phyloP scores from a whole-genome alignment of 441 rosid species.

The Manihot esculenta region DNA sequence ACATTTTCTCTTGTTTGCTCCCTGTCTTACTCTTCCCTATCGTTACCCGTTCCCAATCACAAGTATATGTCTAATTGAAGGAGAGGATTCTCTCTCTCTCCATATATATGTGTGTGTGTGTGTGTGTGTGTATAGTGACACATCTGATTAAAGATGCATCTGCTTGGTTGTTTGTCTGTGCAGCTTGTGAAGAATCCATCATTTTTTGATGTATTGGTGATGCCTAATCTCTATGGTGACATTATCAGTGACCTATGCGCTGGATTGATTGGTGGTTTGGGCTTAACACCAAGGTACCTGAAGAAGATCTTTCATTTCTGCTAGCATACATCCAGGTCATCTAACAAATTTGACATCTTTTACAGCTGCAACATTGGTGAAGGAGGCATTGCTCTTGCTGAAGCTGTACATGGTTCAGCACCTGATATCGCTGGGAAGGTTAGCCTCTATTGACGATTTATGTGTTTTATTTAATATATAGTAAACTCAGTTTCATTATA shows the following conservation, averaged over 20 bases:
- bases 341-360: conserved; percentile 23
- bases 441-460: conserved; percentile 28
- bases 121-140: too few relatives aligned
- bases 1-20: too few relatives aligned
- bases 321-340: conserved; percentile 6
- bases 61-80: background rate
- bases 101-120: too few relatives aligned
- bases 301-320: conserved; percentile 11
- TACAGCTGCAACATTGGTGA: conserved; percentile 97
- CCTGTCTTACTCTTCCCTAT: too few relatives aligned
- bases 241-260: conserved; percentile 98
- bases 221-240: conserved; percentile 99
- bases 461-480: conserved; percentile 10
- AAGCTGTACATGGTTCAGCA: conserved; percentile 99
- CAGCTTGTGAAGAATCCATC: conserved; percentile 99
- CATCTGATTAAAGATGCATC: too few relatives aligned
- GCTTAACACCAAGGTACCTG: conserved; percentile 89
- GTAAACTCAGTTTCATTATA: background rate
- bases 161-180: conserved; percentile 15
- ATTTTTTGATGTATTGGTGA: conserved; percentile 88
- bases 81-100: background rate
- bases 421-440: conserved; percentile 99
- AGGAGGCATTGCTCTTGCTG: conserved; percentile 96
- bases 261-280: conserved; percentile 91
- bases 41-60: too few relatives aligned